Evolutionary conservation across 2,329 filamentous ascomycete genomes (phyloP), one percentile per base, ranked within the genome.

Genomic region (Mollisiaceae sp.): DNA sequence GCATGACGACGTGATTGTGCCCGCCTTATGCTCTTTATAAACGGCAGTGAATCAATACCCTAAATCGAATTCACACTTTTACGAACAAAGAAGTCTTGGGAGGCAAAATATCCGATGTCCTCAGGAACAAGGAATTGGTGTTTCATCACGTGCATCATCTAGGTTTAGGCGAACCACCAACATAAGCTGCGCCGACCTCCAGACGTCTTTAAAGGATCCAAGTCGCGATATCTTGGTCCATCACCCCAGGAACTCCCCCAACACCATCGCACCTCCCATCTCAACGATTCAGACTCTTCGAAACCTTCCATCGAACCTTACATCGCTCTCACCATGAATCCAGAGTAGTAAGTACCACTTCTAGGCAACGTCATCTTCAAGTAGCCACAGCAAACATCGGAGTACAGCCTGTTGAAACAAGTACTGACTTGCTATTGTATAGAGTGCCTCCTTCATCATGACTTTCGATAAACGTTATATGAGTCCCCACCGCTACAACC

Each of bases 331-430:
- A 92, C 75, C 78, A 95, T 95, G 92, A 95, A 95, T 86, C 92
- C 92, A 79, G 92, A 95, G 92, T 95, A 86, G 92, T 95, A 89
- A 79, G 91, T 89, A 67, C 63, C 27, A 60, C 61, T 62, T 20
- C 62, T 47, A 50, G 54, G 57, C 66, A 69, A 69, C 67, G 72
- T 69, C 66, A 70, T 69, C 64, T 41, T 57, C 47, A 62, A 63
- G 43, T 60, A 50, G 50, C 54, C 41, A 39, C 67, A 39, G 38
- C 56, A 63, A 45, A 52, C 62, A 58, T 22, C 72, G 65, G 50
- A 74, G 69, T 64, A 67, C 70, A 64, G 38, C 50, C 61, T 64
- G 62, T 55, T 52, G 55, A 57, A 64, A 64, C 52, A 20, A 38
- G 35, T 63, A 69, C 72, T 73, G 62, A 73, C 69, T 60, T 8